Evolutionary conservation across 2,329 filamentous ascomycete genomes (phyloP).

Genomic region (Diaporthe amygdali): DNA sequence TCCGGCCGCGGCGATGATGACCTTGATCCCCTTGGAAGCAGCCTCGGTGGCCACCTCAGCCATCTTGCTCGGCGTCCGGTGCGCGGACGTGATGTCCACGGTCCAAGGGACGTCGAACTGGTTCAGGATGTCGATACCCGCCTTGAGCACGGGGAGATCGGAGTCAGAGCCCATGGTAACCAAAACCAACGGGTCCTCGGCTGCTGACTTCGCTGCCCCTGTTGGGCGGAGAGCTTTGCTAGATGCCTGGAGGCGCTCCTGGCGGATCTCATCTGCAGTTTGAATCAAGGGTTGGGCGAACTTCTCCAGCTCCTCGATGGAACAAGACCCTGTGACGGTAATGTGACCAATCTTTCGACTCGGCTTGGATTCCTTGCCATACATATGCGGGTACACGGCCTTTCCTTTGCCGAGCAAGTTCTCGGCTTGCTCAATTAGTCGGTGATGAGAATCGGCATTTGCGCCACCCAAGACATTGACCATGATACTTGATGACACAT

Average conservation of each 20-base stretch:
- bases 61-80: slow-evolving; percentile 76
- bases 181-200: slow-evolving; percentile 63
- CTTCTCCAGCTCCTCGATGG: slow-evolving; percentile 65
- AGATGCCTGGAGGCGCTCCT: slow-evolving; percentile 54
- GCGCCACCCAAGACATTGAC: slow-evolving; percentile 79
- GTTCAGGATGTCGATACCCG: slow-evolving; percentile 69
- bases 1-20: slow-evolving; percentile 78
- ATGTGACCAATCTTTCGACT: slow-evolving; percentile 96
- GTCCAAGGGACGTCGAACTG: slow-evolving; percentile 76
- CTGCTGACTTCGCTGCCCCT: slow-evolving; percentile 25
- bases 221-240: slow-evolving; percentile 43
- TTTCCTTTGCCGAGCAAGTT: slow-evolving; percentile 48
- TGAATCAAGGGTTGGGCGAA: slow-evolving; percentile 72
- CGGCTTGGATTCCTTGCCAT: slow-evolving; percentile 87
- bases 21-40: slow-evolving; percentile 68
- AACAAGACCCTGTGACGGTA: slow-evolving; percentile 74
- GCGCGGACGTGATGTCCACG: slow-evolving; percentile 79
- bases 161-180: slow-evolving; percentile 88
- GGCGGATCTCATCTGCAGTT: slow-evolving; percentile 63
- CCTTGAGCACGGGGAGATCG: slow-evolving; percentile 71
- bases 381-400: slow-evolving; percentile 76
- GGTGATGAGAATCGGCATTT: slow-evolving; percentile 65
- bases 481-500: slow-evolving; percentile 72
- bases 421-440: slow-evolving; percentile 52
- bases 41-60: slow-evolving; percentile 68